Conservation (phyloP, 768 basidiomycete genomes). For the Lactifluus echinatus region DNA sequence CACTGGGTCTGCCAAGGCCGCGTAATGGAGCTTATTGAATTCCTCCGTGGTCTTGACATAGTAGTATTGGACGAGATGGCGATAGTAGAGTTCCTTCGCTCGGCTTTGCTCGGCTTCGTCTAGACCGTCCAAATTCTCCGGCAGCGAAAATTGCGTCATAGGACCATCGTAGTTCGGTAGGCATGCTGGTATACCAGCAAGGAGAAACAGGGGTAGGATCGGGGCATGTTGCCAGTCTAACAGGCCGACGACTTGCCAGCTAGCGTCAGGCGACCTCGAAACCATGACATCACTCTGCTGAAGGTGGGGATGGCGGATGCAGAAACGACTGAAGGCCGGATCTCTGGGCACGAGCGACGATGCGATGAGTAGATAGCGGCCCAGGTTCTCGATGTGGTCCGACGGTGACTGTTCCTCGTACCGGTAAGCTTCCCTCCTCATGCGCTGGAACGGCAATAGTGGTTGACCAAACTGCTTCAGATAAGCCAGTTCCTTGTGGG, state of each 20-base stretch:
- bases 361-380: slow-evolving; percentile 38
- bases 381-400: too few species aligned
- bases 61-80: slow-evolving; percentile 43
- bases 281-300: slow-evolving; percentile 43
- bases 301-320: slow-evolving; percentile 36
- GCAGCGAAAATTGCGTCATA: slow-evolving; percentile 35
- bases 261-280: slow-evolving; percentile 37
- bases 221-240: slow-evolving; percentile 50
- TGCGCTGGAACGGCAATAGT: too few species aligned
- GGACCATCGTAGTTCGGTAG: slow-evolving; percentile 42
- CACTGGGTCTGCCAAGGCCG: neutral
- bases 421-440: slow-evolving; percentile 38
- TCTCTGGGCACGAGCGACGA: too few species aligned
- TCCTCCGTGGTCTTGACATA: slow-evolving; percentile 37
- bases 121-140: slow-evolving; percentile 36
- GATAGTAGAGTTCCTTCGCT: slow-evolving; percentile 33
- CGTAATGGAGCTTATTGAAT: slow-evolving; percentile 30
- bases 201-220: slow-evolving; percentile 45
- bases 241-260: slow-evolving; percentile 34
- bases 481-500: too few species aligned
- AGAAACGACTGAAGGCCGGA: too few species aligned
- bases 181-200: slow-evolving; percentile 34
- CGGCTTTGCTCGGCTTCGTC: slow-evolving; percentile 29
- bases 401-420: slow-evolving; percentile 37
- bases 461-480: too few species aligned